These are phyloP conservation scores for Talaromyces atroroseus DNA, from an alignment of 2,329 filamentous ascomycete genomes.

Conservation along the genomic window DNA sequence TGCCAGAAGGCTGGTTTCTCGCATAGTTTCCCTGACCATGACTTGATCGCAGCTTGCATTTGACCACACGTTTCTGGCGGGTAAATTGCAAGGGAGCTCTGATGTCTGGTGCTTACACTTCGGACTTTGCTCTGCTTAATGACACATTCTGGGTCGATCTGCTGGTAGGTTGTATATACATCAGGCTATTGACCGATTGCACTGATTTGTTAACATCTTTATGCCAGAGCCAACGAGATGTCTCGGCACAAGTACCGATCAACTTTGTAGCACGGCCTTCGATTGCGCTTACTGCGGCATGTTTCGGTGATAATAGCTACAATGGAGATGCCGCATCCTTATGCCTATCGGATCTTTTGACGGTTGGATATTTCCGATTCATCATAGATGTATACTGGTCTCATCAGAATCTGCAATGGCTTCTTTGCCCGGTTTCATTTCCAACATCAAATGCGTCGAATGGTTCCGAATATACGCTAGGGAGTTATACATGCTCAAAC, in stretches of 20 bases:
- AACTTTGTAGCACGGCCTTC: constrained; percentile 57
- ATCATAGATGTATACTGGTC: constrained; percentile 63
- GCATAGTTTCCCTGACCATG: not conserved
- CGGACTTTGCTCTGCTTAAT: constrained; percentile 10
- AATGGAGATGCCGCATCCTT: constrained; percentile 46
- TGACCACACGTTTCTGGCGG: not conserved
- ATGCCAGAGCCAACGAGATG: constrained; percentile 56
- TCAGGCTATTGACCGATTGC: not conserved
- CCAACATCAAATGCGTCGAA: constrained; percentile 26
- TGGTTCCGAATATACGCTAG: constrained; percentile 41
- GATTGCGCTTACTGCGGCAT: constrained; percentile 53
- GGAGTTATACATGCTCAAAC: constrained; percentile 52
- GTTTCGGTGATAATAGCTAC: constrained; percentile 52
- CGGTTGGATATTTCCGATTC: constrained; percentile 54
- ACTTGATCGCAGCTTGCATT: not conserved
- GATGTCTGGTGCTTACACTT: constrained; percentile 13
- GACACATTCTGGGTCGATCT: constrained; percentile 13
- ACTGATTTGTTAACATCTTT: not conserved
- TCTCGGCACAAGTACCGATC: constrained; percentile 55
- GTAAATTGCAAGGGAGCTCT: not conserved
- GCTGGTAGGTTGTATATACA: not conserved
- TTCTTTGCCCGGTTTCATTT: constrained; percentile 55
- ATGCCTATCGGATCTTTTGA: constrained; percentile 60
- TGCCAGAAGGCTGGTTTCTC: not conserved
- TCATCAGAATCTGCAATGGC: constrained; percentile 48